phyloP scores from a whole-genome alignment of 2,329 filamentous ascomycete genomes.

The Aspergillus nomiae region DNA sequence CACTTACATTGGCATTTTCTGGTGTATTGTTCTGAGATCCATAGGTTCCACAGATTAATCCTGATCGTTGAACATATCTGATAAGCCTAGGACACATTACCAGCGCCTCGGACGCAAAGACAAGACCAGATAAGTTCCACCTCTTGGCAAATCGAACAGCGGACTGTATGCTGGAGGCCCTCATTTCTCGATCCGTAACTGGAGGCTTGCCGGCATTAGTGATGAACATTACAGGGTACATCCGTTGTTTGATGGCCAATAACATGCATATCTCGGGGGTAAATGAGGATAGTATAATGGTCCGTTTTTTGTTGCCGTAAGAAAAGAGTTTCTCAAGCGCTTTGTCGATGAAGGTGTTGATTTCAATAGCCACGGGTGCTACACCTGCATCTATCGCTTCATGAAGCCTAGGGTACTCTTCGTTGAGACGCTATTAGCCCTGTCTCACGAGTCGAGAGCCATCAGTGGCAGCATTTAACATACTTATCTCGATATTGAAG shows the following conservation, averaged over 20 bases:
- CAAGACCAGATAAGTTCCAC: constrained; percentile 42
- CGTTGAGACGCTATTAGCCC: constrained; percentile 18
- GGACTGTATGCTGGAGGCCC: constrained; percentile 39
- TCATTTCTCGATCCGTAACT: constrained; percentile 26
- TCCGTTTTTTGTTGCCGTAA: constrained; percentile 23
- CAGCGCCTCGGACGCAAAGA: constrained; percentile 40
- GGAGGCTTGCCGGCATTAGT: constrained; percentile 30
- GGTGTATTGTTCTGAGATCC: constrained; percentile 33
- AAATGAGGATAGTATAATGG: constrained; percentile 36
- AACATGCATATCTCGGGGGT: constrained; percentile 32
- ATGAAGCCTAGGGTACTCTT: constrained; percentile 46
- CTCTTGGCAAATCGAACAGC: constrained; percentile 42
- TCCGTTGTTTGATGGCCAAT: constrained; percentile 24
- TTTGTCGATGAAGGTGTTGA: constrained; percentile 44
- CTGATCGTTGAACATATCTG: constrained; percentile 33
- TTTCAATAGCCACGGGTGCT: constrained; percentile 38
- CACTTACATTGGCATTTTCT: constrained; percentile 12
- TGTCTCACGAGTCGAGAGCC: too few species aligned
- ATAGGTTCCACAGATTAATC: constrained; percentile 39
- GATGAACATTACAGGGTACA: constrained; percentile 30
- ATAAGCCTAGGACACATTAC: constrained; percentile 40
- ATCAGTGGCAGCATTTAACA: background rate
- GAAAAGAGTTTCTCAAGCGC: constrained; percentile 34
- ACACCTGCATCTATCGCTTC: constrained; percentile 39
- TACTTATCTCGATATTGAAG: constrained; percentile 46